Conservation (phyloP, 2,329 filamentous ascomycete species). For the Metarhizium rileyi region DNA sequence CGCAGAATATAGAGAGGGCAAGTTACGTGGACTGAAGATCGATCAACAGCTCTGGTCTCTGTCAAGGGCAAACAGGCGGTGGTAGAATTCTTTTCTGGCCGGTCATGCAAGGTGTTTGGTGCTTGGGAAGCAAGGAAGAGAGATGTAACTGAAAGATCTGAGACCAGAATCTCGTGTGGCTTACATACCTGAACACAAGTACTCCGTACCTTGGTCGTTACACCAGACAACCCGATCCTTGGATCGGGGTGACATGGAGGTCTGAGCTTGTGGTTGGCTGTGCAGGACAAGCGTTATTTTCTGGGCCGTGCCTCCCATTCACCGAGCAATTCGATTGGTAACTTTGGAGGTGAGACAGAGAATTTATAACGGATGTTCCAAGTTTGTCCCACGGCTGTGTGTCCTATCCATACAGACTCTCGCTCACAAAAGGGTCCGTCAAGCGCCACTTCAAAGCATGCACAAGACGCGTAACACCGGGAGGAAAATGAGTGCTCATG, state of each 20-base stretch:
- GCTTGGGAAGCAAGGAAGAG: not conserved
- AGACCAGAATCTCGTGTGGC: not conserved
- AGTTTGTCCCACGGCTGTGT: not conserved
- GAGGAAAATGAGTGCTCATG: too few relatives aligned
- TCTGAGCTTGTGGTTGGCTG: constrained; percentile 6
- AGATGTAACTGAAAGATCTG: not conserved
- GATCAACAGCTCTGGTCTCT: not conserved
- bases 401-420: too few relatives aligned
- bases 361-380: not conserved
- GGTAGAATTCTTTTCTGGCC: not conserved
- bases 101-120: not conserved
- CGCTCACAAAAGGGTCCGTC: not conserved
- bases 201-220: too few relatives aligned
- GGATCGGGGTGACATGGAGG: not conserved
- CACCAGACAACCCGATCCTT: not conserved
- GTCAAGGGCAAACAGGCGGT: not conserved
- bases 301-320: not conserved
- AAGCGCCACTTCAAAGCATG: too few relatives aligned
- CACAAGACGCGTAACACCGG: too few relatives aligned
- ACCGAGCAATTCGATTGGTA: not conserved
- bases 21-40: not conserved
- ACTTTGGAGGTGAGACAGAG: too few relatives aligned
- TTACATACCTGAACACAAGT: not conserved
- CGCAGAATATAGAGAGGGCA: not conserved
- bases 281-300: not conserved